Evolutionary conservation across 2,329 filamentous ascomycete species (phyloP).

Genomic region (Lasiodiplodia sp.): DNA sequence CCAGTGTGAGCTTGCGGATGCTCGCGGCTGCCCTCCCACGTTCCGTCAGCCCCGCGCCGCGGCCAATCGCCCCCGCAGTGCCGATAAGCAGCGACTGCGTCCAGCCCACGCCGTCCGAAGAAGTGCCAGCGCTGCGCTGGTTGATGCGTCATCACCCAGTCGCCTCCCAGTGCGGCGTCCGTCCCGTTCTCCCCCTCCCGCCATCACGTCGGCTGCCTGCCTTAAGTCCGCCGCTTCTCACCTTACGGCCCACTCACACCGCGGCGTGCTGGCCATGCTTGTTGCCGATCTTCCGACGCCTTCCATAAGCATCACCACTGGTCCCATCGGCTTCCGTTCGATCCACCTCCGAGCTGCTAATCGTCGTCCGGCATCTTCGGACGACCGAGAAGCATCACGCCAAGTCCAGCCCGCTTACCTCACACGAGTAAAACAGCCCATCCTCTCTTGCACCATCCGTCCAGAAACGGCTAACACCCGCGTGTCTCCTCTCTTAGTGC

Average conservation of each 20-base stretch:
- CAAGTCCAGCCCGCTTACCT: slow-evolving; percentile 16
- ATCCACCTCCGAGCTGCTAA: slow-evolving; percentile 1
- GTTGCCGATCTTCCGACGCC: slow-evolving; percentile 26
- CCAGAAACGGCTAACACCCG: slow-evolving; percentile 25
- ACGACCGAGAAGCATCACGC: slow-evolving; percentile 18
- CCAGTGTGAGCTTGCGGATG: slow-evolving; percentile 7
- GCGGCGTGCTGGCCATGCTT: slow-evolving; percentile 21
- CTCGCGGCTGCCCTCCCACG: slow-evolving; percentile 22
- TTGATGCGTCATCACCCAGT: slow-evolving; percentile 16
- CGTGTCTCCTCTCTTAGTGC: slow-evolving; percentile 22
- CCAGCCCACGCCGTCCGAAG: slow-evolving; percentile 9
- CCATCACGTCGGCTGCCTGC: background rate
- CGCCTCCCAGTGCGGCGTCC: slow-evolving; percentile 12
- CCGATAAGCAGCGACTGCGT: slow-evolving; percentile 16
- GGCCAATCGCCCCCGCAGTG: slow-evolving; percentile 7
- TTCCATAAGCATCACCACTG: slow-evolving; percentile 5
- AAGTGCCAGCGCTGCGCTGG: slow-evolving; percentile 12
- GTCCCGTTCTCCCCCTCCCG: background rate
- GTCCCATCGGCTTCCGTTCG: background rate
- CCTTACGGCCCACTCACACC: slow-evolving; percentile 20
- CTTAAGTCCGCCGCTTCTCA: slow-evolving; percentile 14
- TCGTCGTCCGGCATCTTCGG: slow-evolving; percentile 21
- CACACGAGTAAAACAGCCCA: slow-evolving; percentile 25
- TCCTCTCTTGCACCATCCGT: slow-evolving; percentile 9
- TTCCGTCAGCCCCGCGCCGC: slow-evolving; percentile 4